Evolutionary conservation across 1,284 basidiomycete genomes (phyloP), one percentile per base, ranked within the genome.

Genomic region (Sanghuangporus baumii): DNA sequence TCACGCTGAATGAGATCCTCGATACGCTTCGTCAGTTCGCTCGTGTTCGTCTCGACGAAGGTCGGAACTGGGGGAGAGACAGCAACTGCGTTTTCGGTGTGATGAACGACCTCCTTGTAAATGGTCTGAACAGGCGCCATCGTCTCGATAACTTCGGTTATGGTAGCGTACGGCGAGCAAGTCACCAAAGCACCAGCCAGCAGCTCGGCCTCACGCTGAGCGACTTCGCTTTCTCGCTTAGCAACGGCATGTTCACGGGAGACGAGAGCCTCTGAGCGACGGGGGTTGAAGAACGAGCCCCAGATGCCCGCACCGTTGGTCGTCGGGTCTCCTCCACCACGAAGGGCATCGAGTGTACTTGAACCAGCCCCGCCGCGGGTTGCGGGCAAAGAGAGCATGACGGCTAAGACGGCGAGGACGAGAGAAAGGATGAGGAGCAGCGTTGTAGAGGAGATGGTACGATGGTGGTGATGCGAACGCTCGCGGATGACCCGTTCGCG

Each of bases 391-490:
- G 91, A 91, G 16, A 93, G 83, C 89, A 93, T 91, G 68, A 93
- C 85, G 1, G 91, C 89, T 26, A 93, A 80, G 31, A 92, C 88
- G 26, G 89, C 90, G 18, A 93, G 79, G 57, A 93, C 84, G 52
- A 93, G 85, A 14, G 90, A 92, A 58, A 93, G 81, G 55, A 92
- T 88, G 46, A 93, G 85, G 62, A 93, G 82, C 52, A 93, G 84
- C 8, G 91, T 93, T 0, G 90, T 93, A n/a, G 89, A 92, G 7
- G 91, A 93, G 66, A 93, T 91, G 60, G 90, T 92, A 63, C 91
- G 81, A 69, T 89, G 87, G 66, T 91, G 89, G 71, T 89, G 88
- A 70, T 87, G 86, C 57, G 64, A 65, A 16, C 64, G 60, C 51
- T 65, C 64, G 16, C 78, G 78, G 56, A 85, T 81, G 46, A 82